phyloP scores from a whole-genome alignment of 129 eudicot genomes.

The Cynara cardunculus region DNA sequence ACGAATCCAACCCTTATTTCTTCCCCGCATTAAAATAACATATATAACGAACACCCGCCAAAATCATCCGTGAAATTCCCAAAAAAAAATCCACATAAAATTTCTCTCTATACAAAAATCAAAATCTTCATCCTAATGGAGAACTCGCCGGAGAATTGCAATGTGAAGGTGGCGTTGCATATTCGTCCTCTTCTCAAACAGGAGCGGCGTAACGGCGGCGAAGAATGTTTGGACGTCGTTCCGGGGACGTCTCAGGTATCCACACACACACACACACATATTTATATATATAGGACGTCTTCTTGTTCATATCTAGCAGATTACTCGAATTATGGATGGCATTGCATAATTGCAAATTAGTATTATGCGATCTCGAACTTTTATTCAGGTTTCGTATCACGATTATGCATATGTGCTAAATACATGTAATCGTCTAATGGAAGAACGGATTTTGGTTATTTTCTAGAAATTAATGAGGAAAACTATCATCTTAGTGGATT shows the following conservation, averaged over 20 bases:
- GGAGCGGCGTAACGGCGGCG: constrained; percentile 77
- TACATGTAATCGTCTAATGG: constrained; percentile 13
- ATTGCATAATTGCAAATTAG: background rate
- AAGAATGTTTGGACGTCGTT: constrained; percentile 79
- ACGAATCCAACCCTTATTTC: background rate
- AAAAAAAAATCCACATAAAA: background rate
- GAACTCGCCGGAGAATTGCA: constrained; percentile 63
- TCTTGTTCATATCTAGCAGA: background rate
- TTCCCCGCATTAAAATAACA: background rate
- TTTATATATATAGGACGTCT: background rate
- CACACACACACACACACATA: background rate
- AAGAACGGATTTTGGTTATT: background rate
- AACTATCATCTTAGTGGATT: background rate
- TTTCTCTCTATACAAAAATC: constrained; percentile 13
- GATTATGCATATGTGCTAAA: constrained; percentile 10
- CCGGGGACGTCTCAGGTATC: constrained; percentile 85
- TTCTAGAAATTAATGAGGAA: background rate
- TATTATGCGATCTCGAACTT: background rate
- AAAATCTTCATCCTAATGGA: constrained; percentile 22
- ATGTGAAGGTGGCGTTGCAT: constrained; percentile 95
- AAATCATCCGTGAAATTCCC: constrained; percentile 30
- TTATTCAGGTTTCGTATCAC: constrained; percentile 3
- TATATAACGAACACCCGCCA: constrained; percentile 35
- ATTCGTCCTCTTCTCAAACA: constrained; percentile 86
- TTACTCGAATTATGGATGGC: constrained; percentile 7